Percentiles rank a stretch among this genome's conserved stretches.
phyloP scores from a whole-genome alignment of 108 stramenopile genomes.

The Cyclotella sp. region DNA sequence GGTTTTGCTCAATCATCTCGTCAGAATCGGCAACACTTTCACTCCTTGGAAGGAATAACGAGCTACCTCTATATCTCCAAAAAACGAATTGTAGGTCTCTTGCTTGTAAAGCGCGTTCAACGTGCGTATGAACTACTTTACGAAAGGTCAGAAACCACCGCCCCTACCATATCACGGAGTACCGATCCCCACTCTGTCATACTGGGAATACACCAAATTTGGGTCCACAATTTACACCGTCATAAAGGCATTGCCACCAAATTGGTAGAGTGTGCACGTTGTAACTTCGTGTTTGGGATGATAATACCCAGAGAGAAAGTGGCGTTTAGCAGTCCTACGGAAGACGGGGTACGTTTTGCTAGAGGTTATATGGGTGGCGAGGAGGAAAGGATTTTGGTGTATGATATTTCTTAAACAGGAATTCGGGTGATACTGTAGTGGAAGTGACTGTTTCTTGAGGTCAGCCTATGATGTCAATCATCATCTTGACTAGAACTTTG shows the following conservation, averaged over 20 bases:
- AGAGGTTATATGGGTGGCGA: conserved; percentile 50
- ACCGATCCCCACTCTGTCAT: conserved; percentile 55
- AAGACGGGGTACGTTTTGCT: conserved; percentile 74
- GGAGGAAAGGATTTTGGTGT: conserved; percentile 37
- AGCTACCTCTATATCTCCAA: conserved; percentile 70
- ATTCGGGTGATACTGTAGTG: background rate
- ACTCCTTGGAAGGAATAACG: conserved; percentile 24
- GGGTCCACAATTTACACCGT: conserved; percentile 70
- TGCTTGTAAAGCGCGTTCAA: conserved; percentile 56
- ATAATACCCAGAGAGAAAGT: conserved; percentile 49
- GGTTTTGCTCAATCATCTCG: conserved; percentile 49
- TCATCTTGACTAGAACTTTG: no score
- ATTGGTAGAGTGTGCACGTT: conserved; percentile 67
- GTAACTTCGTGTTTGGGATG: conserved; percentile 72
- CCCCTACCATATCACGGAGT: conserved; percentile 39
- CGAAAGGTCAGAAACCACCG: background rate
- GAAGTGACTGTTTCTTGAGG: no score
- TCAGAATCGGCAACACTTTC: background rate
- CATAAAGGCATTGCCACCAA: conserved; percentile 73
- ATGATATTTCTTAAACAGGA: conserved; percentile 45
- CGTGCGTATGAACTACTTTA: conserved; percentile 59
- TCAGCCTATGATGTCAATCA: no score
- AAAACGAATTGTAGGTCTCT: conserved; percentile 69
- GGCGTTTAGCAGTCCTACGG: conserved; percentile 88
- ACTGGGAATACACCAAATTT: conserved; percentile 78